Evolutionary conservation across 331 rosid genomes (phyloP).

Genomic region (Rhamnella rubrinervis): DNA sequence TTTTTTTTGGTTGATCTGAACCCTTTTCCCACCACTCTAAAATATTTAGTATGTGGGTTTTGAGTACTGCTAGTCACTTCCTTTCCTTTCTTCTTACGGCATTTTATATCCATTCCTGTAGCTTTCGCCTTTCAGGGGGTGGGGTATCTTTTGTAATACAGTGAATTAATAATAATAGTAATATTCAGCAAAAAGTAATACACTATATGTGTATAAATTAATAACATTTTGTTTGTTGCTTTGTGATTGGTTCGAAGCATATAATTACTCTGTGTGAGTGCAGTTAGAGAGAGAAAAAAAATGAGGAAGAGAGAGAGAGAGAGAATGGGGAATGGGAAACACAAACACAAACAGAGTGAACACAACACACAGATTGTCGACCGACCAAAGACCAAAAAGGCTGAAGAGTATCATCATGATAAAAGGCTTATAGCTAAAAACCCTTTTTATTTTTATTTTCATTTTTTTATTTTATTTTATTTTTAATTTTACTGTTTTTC

Average conservation of each 20-base stretch:
- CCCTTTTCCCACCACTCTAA: conserved; percentile 49
- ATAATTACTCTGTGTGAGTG: conserved; percentile 37
- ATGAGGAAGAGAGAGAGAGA: conserved; percentile 19
- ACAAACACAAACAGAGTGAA: conserved; percentile 47
- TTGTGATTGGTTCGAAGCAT: conserved; percentile 47
- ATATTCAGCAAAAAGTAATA: neutral
- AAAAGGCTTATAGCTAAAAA: conserved; percentile 46
- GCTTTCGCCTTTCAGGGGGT: conserved; percentile 41
- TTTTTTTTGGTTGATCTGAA: conserved; percentile 21
- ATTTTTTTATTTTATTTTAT: neutral
- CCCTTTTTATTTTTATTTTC: conserved; percentile 11
- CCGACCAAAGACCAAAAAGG: conserved; percentile 81
- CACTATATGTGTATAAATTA: neutral
- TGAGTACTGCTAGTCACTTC: conserved; percentile 34
- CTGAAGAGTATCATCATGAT: conserved; percentile 59
- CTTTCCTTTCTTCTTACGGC: conserved; percentile 93
- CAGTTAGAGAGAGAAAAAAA: conserved; percentile 14
- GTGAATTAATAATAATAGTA: neutral
- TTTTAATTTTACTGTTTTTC: neutral
- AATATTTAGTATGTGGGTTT: conserved; percentile 47
- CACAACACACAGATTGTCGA: conserved; percentile 76
- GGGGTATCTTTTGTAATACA: conserved; percentile 12
- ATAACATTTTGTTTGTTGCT: conserved; percentile 19
- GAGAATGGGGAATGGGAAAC: conserved; percentile 37
- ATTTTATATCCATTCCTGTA: conserved; percentile 48